Percentiles rank a stretch among this genome's conserved stretches.
These are phyloP conservation scores for Candida gorgasii DNA, from an alignment of 805 yeast genomes.

Conservation along the genomic window DNA sequence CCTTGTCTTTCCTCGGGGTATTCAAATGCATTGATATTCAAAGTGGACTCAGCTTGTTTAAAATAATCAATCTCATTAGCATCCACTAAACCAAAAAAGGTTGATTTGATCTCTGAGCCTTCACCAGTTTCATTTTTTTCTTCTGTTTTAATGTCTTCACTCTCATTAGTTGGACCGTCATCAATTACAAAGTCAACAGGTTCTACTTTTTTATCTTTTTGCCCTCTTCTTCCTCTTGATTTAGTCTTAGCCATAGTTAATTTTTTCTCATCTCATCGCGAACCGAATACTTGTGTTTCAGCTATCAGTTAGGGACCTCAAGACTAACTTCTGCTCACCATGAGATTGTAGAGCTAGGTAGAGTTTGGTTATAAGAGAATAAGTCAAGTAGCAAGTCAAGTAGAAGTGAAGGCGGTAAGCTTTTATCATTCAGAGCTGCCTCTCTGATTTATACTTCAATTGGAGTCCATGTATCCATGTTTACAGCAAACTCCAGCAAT, in stretches of 20 bases:
- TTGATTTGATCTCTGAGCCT: constrained; percentile 13
- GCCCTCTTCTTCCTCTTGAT: constrained; percentile 46
- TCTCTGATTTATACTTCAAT: no score
- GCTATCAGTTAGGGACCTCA: no score
- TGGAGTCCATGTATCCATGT: no score
- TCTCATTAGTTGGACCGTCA: constrained; percentile 10
- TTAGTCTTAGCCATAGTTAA: constrained; percentile 17
- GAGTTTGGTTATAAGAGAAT: no score
- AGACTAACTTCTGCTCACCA: no score
- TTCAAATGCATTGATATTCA: constrained; percentile 78
- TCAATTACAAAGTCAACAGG: constrained; percentile 17
- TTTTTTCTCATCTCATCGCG: constrained; percentile 13
- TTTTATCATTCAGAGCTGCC: no score
- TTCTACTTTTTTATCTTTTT: constrained; percentile 27
- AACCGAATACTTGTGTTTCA: not conserved
- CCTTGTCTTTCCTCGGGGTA: constrained; percentile 68
- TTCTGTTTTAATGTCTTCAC: constrained; percentile 3
- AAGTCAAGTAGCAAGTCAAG: no score
- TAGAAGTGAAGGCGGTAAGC: no score
- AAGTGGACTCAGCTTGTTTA: constrained; percentile 86
- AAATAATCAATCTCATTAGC: constrained; percentile 85
- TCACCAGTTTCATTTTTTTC: not conserved
- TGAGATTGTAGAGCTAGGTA: no score
- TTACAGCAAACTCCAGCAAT: no score
- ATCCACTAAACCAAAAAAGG: constrained; percentile 85